Evolutionary conservation across 441 rosid species (phyloP).

Genomic region (Cnidoscolus chayamansa): DNA sequence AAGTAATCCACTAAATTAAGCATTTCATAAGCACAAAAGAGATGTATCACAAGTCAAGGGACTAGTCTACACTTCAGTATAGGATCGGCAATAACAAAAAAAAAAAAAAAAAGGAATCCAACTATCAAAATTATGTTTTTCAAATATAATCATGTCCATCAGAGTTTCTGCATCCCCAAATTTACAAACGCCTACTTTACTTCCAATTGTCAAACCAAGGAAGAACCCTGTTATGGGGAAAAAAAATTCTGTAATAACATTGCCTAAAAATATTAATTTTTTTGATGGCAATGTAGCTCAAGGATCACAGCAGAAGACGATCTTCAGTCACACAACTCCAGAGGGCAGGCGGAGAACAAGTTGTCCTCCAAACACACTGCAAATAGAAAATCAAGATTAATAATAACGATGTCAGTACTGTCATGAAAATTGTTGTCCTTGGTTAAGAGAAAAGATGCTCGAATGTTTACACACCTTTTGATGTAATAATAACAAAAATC

Average conservation of each 20-base stretch:
- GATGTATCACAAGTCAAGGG: background rate
- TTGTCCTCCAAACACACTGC: constrained; percentile 97
- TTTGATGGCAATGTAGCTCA: constrained; percentile 20
- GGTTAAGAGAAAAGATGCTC: background rate
- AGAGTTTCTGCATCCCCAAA: constrained; percentile 30
- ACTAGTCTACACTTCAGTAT: background rate
- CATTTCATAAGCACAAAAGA: background rate
- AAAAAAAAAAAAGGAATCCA: constrained; percentile 14
- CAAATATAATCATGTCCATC: constrained; percentile 33
- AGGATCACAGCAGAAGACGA: constrained; percentile 8
- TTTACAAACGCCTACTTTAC: constrained; percentile 37
- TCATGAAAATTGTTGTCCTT: background rate
- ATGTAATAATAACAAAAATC: constrained; percentile 97
- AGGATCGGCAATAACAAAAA: constrained; percentile 5
- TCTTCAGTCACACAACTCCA: constrained; percentile 70
- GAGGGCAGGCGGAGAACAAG: constrained; percentile 95
- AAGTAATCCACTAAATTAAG: background rate
- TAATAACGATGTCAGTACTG: background rate
- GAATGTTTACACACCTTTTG: constrained; percentile 49
- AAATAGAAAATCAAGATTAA: constrained; percentile 10
- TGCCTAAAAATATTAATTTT: constrained; percentile 13
- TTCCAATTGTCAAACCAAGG: constrained; percentile 23
- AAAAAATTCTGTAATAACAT: background rate
- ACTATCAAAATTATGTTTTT: constrained; percentile 19
- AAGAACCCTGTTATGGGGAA: constrained; percentile 12